Evolutionary conservation across 495 filamentous ascomycete genomes (phyloP).

Genomic region (Copromyces sp.): DNA sequence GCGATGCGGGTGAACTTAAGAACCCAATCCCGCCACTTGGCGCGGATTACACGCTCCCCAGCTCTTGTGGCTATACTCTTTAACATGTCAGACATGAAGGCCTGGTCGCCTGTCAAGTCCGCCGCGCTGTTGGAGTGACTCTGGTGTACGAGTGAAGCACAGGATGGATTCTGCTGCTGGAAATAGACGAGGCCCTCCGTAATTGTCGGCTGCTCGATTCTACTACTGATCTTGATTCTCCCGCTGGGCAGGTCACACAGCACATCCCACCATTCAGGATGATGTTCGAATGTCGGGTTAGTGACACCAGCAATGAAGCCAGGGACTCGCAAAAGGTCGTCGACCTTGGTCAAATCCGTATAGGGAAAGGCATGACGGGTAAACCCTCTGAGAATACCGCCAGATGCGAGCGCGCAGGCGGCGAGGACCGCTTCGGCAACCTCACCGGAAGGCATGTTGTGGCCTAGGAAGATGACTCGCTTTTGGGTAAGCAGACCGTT

Average conservation of each 20-base stretch:
- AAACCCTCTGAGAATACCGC: conserved; percentile 89
- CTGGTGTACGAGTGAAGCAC: conserved; percentile 36
- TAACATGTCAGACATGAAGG: conserved; percentile 81
- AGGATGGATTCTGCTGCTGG: conserved; percentile 62
- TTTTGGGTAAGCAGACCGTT: conserved; percentile 92
- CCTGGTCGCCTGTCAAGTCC: conserved; percentile 78
- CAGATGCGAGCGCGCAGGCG: conserved; percentile 85
- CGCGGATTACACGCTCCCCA: conserved; percentile 80
- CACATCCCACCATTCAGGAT: conserved; percentile 97
- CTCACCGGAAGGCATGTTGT: conserved; percentile 86
- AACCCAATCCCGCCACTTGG: conserved; percentile 86
- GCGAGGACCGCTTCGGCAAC: conserved; percentile 93
- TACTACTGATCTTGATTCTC: conserved; percentile 82
- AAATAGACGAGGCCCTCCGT: conserved; percentile 79
- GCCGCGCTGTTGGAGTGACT: conserved; percentile 19
- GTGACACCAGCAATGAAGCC: conserved; percentile 98
- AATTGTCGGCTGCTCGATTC: conserved; percentile 62
- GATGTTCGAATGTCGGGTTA: conserved; percentile 89
- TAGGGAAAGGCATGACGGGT: conserved; percentile 98
- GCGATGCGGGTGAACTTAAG: conserved; percentile 83
- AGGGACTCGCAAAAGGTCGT: conserved; percentile 88
- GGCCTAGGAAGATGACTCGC: conserved; percentile 87
- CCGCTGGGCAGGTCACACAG: conserved; percentile 89
- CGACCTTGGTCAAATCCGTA: conserved; percentile 94
- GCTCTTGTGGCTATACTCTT: conserved; percentile 74